Evolutionary conservation across 2,329 filamentous ascomycete genomes (phyloP).

Genomic region (Claviceps capensis): DNA sequence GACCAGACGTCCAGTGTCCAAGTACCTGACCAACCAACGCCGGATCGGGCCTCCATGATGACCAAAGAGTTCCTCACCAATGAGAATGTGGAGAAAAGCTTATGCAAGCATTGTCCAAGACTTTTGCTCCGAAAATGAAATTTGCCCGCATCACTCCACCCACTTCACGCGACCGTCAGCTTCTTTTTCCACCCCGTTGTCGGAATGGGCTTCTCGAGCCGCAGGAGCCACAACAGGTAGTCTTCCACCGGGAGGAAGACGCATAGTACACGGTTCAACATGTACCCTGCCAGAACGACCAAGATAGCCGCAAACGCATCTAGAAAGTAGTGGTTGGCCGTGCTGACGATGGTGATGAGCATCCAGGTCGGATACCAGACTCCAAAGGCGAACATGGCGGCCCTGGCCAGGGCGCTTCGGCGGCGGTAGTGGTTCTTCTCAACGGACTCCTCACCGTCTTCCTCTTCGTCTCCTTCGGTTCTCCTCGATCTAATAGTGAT

Average conservation of each 20-base stretch:
- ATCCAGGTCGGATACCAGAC: constrained; percentile 38
- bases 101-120: not conserved
- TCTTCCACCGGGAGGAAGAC: constrained; percentile 51
- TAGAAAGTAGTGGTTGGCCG: constrained; percentile 49
- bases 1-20: not conserved
- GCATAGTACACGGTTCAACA: constrained; percentile 34
- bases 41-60: not conserved
- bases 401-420: constrained; percentile 9
- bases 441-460: constrained; percentile 5
- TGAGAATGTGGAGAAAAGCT: not conserved
- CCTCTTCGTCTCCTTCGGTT: constrained; percentile 5
- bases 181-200: constrained; percentile 23
- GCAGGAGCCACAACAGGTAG: constrained; percentile 45
- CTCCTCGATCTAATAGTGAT: not conserved
- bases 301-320: constrained; percentile 49
- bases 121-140: not conserved
- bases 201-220: constrained; percentile 48
- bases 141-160: not conserved
- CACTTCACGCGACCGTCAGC: constrained; percentile 5
- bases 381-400: constrained; percentile 22
- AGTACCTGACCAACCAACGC: not conserved
- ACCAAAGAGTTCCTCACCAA: not conserved
- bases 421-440: constrained; percentile 9
- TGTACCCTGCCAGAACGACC: constrained; percentile 47
- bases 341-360: constrained; percentile 43